These are phyloP conservation scores for Pseudogymnoascus sp. DNA, from an alignment of 2,329 filamentous ascomycete genomes.

Conservation along the genomic window DNA sequence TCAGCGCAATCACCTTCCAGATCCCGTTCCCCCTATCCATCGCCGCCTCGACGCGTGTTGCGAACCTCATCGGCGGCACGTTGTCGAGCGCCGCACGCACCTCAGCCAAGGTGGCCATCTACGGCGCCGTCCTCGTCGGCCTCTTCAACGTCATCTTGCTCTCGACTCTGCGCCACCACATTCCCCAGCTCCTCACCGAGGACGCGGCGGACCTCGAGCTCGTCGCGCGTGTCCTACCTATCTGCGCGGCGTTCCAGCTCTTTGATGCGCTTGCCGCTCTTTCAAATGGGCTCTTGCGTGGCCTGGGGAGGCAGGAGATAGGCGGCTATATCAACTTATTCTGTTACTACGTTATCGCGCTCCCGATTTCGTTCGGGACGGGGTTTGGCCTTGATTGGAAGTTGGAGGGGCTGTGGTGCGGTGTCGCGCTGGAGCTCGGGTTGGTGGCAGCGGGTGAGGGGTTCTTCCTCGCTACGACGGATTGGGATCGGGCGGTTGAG, in stretches of 20 bases:
- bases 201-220: too few relatives aligned
- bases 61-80: constrained; percentile 84
- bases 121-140: constrained; percentile 63
- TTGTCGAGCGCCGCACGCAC: constrained; percentile 74
- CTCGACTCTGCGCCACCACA: constrained; percentile 59
- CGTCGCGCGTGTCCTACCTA: constrained; percentile 64
- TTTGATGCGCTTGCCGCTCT: constrained; percentile 76
- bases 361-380: constrained; percentile 75
- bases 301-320: constrained; percentile 80
- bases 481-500: constrained; percentile 56
- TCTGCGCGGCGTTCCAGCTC: constrained; percentile 83
- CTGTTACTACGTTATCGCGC: constrained; percentile 77
- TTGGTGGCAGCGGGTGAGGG: constrained; percentile 50
- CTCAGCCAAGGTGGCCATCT: constrained; percentile 70
- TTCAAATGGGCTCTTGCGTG: constrained; percentile 78
- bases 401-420: constrained; percentile 74
- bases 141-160: constrained; percentile 71
- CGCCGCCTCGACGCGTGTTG: constrained; percentile 79
- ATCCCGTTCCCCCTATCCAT: constrained; percentile 89
- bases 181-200: constrained; percentile 76
- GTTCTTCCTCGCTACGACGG: constrained; percentile 48
- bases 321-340: constrained; percentile 84
- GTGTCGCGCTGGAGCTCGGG: constrained; percentile 57
- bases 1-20: constrained; percentile 78
- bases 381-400: constrained; percentile 74